Conservation (phyloP, 768 basidiomycete genomes). For the Leucosporidium yakuticum region DNA sequence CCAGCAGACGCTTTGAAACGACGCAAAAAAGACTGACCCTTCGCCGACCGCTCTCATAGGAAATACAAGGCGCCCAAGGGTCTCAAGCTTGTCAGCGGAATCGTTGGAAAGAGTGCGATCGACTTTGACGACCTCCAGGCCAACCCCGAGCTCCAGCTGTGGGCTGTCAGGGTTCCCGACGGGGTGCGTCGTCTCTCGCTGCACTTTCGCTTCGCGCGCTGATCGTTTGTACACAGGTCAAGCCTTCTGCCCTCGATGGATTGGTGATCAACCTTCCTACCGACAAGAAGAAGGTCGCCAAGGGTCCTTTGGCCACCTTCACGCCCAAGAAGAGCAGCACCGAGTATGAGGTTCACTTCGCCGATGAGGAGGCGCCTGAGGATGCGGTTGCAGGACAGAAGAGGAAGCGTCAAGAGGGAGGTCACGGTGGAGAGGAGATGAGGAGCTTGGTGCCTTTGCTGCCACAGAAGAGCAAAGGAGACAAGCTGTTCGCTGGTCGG, state of each 20-base stretch:
- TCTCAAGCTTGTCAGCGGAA: constrained; percentile 7
- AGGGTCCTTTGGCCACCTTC: constrained; percentile 18
- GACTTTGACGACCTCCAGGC: constrained; percentile 27
- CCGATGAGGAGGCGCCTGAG: neutral
- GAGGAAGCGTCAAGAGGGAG: neutral
- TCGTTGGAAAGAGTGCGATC: neutral
- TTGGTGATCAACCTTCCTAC: constrained; percentile 22
- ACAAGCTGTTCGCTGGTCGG: constrained; percentile 31
- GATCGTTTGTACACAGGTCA: constrained; percentile 7
- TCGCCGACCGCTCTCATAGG: neutral
- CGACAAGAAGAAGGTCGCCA: neutral
- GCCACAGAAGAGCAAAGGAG: constrained; percentile 20
- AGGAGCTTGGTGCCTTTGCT: constrained; percentile 19
- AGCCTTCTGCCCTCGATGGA: constrained; percentile 27
- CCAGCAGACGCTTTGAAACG: too few relatives aligned
- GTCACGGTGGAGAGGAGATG: constrained; percentile 13
- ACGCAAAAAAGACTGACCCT: too few relatives aligned
- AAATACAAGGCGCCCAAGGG: constrained; percentile 24
- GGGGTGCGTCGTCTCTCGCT: constrained; percentile 16
- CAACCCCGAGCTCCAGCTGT: constrained; percentile 26
- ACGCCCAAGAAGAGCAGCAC: constrained; percentile 11
- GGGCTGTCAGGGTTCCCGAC: constrained; percentile 26
- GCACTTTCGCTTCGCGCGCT: neutral
- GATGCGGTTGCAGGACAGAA: neutral
- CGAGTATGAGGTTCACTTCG: constrained; percentile 23